Base-by-base conservation (phyloP, 495 filamentous ascomycete genomes). In the Penicillium goetzii region DNA sequence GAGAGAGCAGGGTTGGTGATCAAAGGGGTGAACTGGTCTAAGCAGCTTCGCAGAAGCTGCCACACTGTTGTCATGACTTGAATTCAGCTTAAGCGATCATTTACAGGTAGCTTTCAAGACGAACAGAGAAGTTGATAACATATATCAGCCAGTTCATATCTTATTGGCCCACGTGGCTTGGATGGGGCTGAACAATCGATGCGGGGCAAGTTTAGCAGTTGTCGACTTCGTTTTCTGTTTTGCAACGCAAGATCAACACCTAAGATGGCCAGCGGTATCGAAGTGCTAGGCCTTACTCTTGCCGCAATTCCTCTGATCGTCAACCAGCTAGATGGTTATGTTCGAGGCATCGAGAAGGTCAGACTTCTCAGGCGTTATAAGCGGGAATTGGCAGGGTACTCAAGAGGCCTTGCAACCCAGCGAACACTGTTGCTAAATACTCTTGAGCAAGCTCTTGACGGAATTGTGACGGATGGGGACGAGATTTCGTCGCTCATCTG, bases 201-300 rank as follows among this genome's bases (percentile, higher is more conserved):
- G n/a, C n/a, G n/a, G n/a, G n/a, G n/a, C n/a, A n/a, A n/a, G n/a
- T n/a, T n/a, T n/a, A n/a, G n/a, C n/a, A n/a, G n/a, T n/a, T n/a
- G n/a, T n/a, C n/a, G n/a, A n/a, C n/a, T n/a, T n/a, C n/a, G n/a
- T n/a, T n/a, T n/a, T n/a, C n/a, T n/a, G n/a, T n/a, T 5, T 28
- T 2, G n/a, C 52, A 34, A 57, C 40, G 52, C 21, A 12, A 28
- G n/a, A 21, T 38, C 3, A 26, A 0, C 9, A 54, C n/a, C 25
- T 5, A 36, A 45, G 4, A 70, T 66, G 63, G 72, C 66, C n/a
- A 70, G 66, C 14, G 73, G 75, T 0, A 65, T 77, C 14, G 75
- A 74, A 36, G 57, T 61, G 4, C 62, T 63, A 0, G 72, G 74
- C 0, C 33, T 78, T 5, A 59, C 65, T 8, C 68, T 76, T 2